These are phyloP conservation scores for Dipteronia dyeriana DNA, from an alignment of 345 rosid species.

Conservation along the genomic window DNA sequence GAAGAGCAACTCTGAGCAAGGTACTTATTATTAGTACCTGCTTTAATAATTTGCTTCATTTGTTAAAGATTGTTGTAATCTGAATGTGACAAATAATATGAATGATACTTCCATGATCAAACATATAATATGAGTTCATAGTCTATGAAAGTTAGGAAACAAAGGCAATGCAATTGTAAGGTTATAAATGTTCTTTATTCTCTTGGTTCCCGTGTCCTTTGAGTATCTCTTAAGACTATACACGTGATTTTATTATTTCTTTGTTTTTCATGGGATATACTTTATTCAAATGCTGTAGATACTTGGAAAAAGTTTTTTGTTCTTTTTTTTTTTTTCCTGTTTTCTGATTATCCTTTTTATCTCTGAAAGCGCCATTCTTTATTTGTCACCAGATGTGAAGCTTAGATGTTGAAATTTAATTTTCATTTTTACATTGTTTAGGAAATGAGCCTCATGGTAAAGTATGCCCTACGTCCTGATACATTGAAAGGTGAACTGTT, in stretches of 20 bases:
- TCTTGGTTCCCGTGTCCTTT: not conserved
- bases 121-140: not conserved
- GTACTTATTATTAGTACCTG: slow-evolving; percentile 32
- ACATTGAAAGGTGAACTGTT: slow-evolving; percentile 87
- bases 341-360: not conserved
- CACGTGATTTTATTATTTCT: not conserved
- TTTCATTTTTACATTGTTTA: slow-evolving; percentile 25
- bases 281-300: not conserved
- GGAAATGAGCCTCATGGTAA: slow-evolving; percentile 81
- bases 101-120: not conserved
- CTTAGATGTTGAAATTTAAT: slow-evolving; percentile 21
- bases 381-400: not conserved
- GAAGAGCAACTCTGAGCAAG: slow-evolving; percentile 65
- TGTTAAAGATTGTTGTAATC: not conserved
- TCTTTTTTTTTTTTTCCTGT: not conserved
- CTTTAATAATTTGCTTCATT: not conserved
- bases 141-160: not conserved
- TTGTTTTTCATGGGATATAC: not conserved
- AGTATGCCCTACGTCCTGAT: slow-evolving; percentile 66
- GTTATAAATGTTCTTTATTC: not conserved
- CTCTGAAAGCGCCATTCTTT: not conserved
- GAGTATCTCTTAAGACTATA: not conserved
- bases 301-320: not conserved
- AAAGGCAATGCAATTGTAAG: not conserved
- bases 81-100: not conserved